A percentile compares a stretch with the other conserved stretches of the same genome.
Conservation (phyloP, 192 early-diverging fungal species). For the Allomyces macrogynus region DNA sequence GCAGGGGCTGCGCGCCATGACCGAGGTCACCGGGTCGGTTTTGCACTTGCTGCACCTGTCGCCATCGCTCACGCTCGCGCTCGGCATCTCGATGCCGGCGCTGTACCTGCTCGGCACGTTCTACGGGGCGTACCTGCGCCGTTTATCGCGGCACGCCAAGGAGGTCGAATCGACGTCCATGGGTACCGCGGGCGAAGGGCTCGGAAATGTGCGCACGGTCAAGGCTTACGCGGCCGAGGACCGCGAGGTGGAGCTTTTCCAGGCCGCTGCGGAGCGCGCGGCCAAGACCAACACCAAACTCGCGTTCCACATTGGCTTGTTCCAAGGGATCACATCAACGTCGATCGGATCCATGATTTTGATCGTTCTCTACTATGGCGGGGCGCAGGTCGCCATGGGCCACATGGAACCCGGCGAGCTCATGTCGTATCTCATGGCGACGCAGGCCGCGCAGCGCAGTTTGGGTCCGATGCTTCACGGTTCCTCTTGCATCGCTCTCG, state of each 20-base stretch:
- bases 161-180: not conserved
- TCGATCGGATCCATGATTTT: conserved; percentile 36
- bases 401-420: conserved; percentile 42
- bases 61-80: conserved; percentile 24
- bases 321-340: conserved; percentile 21
- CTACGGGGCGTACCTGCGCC: conserved; percentile 34
- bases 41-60: conserved; percentile 31
- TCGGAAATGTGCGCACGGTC: conserved; percentile 32
- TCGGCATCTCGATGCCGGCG: conserved; percentile 25
- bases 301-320: conserved; percentile 1
- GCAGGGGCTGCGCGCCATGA: conserved; percentile 30
- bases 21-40: conserved; percentile 28
- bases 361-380: conserved; percentile 41
- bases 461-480: conserved; percentile 12
- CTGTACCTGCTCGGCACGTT: conserved; percentile 23
- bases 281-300: not conserved
- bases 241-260: conserved; percentile 22
- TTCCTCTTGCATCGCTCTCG: no score
- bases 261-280: not conserved
- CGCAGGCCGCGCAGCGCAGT: conserved; percentile 37
- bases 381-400: conserved; percentile 36
- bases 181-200: not conserved
- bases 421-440: conserved; percentile 44
- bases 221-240: conserved; percentile 35
- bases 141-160: conserved; percentile 6